Percentiles rank a stretch among this genome's conserved stretches.
These are phyloP conservation scores for Scopulariopsis brevicaulis DNA, from an alignment of 2,329 filamentous ascomycete species.

Conservation along the genomic window DNA sequence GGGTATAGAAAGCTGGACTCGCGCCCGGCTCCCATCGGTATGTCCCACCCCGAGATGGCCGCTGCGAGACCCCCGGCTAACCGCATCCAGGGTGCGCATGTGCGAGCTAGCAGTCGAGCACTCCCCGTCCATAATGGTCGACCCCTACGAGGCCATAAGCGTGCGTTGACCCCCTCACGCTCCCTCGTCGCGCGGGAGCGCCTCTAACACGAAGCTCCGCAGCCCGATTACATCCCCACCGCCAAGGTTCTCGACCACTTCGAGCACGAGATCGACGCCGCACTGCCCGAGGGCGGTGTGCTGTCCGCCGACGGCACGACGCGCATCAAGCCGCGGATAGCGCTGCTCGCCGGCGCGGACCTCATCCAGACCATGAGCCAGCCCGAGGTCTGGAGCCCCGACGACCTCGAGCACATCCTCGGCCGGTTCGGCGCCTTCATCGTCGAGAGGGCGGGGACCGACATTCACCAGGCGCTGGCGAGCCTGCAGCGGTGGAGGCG, in stretches of 20 bases:
- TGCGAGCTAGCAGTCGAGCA: conserved; percentile 69
- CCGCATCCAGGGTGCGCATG: conserved; percentile 42
- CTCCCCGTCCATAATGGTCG: conserved; percentile 74
- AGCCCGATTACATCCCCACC: conserved; percentile 78
- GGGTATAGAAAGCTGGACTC: conserved; percentile 10
- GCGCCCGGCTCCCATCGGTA: conserved; percentile 22
- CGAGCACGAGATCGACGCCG: conserved; percentile 72
- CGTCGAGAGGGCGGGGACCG: conserved; percentile 78
- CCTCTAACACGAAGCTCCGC: conserved; percentile 19
- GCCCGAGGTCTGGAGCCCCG: conserved; percentile 68
- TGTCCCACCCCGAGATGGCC: background rate
- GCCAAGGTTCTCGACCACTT: conserved; percentile 87
- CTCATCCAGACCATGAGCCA: conserved; percentile 64
- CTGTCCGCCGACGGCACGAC: conserved; percentile 54
- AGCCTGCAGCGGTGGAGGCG: conserved; percentile 71
- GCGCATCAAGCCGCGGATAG: conserved; percentile 55
- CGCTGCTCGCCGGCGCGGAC: conserved; percentile 71
- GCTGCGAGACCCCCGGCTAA: background rate
- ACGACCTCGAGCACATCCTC: conserved; percentile 81
- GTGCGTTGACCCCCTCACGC: background rate
- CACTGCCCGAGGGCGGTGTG: conserved; percentile 59
- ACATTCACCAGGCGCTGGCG: conserved; percentile 79
- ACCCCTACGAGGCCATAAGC: conserved; percentile 64
- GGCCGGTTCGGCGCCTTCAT: conserved; percentile 75
- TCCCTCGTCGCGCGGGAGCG: no score